Percentiles rank a stretch among this genome's conserved stretches.
phyloP scores from a whole-genome alignment of 495 filamentous ascomycete genomes.

The Aspergillus cavernicola region DNA sequence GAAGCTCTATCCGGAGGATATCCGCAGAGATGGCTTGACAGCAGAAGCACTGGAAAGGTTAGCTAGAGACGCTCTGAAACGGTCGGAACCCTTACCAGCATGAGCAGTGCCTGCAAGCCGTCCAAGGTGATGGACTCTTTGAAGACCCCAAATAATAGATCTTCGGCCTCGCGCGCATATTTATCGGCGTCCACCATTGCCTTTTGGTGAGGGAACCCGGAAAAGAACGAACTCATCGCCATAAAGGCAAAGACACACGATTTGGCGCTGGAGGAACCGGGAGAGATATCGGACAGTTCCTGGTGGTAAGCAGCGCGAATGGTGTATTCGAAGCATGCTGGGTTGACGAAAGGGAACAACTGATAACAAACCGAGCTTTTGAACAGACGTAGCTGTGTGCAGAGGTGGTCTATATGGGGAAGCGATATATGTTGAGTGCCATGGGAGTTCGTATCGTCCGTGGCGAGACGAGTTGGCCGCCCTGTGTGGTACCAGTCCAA shows the following conservation, averaged over 20 bases:
- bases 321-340: not conserved
- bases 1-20: not conserved
- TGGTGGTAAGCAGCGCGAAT: not conserved
- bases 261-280: not conserved
- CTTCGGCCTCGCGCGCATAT: not conserved
- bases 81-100: conserved; percentile 1
- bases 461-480: not conserved
- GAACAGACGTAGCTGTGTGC: not conserved
- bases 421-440: not conserved
- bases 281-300: not conserved
- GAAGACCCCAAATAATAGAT: not conserved
- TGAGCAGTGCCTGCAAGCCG: conserved; percentile 5
- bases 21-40: not conserved
- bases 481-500: not conserved
- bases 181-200: not conserved
- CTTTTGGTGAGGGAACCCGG: not conserved
- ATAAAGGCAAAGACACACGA: conserved; percentile 9
- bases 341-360: conserved; percentile 1
- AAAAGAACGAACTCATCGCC: not conserved
- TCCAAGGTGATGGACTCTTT: not conserved
- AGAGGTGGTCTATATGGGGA: not conserved
- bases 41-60: not conserved
- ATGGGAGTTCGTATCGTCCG: not conserved
- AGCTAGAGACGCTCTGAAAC: not conserved
- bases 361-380: not conserved